Conservation (phyloP, 805 yeast genomes). For the Kodamaea kaohsiungensis region DNA sequence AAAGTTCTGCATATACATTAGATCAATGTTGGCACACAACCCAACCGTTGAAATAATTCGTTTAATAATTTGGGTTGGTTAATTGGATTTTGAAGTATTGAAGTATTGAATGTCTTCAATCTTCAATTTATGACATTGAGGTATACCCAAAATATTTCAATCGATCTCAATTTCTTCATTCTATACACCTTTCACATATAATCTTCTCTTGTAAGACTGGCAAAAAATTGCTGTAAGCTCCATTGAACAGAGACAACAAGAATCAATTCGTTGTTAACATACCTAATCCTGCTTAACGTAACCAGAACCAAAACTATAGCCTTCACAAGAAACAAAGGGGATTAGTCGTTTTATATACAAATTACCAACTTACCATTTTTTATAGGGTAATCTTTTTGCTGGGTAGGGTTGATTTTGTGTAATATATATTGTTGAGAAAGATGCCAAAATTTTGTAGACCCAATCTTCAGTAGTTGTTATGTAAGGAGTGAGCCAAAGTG, state of each 20-base stretch:
- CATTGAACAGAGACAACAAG: not conserved
- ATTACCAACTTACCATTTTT: not conserved
- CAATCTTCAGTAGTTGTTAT: not conserved
- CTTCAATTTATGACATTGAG: not conserved
- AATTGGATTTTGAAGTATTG: not conserved
- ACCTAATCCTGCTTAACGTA: not conserved
- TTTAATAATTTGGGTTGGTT: not conserved
- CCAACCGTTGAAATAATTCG: not conserved
- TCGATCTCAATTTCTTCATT: not conserved
- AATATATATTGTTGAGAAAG: not conserved
- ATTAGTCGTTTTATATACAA: not conserved
- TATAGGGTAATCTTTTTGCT: not conserved
- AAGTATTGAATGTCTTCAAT: not conserved
- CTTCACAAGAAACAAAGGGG: not conserved
- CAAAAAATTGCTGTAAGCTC: not conserved
- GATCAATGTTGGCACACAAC: not conserved
- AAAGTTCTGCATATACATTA: not conserved
- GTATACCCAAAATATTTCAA: not conserved
- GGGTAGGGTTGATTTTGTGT: not conserved
- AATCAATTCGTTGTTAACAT: not conserved
- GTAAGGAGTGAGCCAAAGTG: not conserved
- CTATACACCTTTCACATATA: not conserved
- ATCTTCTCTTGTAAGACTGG: not conserved
- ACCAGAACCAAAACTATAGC: not conserved
- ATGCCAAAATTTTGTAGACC: not conserved